Evolutionary conservation across 108 stramenopile species (phyloP).

Genomic region (Cyclotella kingstonii): DNA sequence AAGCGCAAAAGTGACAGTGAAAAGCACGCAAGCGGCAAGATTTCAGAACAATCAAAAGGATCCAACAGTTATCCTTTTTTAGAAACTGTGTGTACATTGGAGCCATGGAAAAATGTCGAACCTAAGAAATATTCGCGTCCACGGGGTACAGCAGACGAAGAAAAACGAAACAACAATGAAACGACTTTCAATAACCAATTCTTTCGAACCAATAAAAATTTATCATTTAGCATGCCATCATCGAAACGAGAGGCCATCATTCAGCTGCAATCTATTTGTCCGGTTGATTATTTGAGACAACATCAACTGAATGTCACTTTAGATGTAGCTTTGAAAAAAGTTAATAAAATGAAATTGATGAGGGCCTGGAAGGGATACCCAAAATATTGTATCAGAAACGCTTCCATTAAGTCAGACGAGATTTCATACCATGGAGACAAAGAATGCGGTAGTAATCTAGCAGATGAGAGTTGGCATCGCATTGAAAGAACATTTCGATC

Average conservation of each 20-base stretch:
- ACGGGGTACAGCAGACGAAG: not conserved
- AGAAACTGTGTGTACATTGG: conserved; percentile 20
- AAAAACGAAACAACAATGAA: not conserved
- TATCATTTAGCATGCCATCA: conserved; percentile 29
- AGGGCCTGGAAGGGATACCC: conserved; percentile 50
- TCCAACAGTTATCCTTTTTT: not conserved
- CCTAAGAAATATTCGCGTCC: not conserved
- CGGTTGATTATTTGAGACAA: conserved; percentile 62
- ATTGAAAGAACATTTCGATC: conserved; percentile 32
- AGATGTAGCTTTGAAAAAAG: conserved; percentile 59
- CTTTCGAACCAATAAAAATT: not conserved
- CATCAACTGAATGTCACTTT: conserved; percentile 55
- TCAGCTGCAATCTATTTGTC: conserved; percentile 57
- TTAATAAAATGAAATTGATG: conserved; percentile 51
- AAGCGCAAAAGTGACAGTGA: too few species aligned
- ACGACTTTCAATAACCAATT: not conserved
- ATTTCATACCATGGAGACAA: not conserved
- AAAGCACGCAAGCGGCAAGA: too few species aligned
- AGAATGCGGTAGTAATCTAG: not conserved
- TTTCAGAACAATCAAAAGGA: too few species aligned
- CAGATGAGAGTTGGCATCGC: conserved; percentile 7
- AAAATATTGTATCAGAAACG: conserved; percentile 5
- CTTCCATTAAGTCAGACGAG: not conserved
- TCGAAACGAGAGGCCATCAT: conserved; percentile 61
- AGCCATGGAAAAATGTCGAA: conserved; percentile 14